A percentile compares a stretch with the other conserved stretches of the same genome.
phyloP scores from a whole-genome alignment of 108 stramenopile genomes.

The Nitzschia putrida region DNA sequence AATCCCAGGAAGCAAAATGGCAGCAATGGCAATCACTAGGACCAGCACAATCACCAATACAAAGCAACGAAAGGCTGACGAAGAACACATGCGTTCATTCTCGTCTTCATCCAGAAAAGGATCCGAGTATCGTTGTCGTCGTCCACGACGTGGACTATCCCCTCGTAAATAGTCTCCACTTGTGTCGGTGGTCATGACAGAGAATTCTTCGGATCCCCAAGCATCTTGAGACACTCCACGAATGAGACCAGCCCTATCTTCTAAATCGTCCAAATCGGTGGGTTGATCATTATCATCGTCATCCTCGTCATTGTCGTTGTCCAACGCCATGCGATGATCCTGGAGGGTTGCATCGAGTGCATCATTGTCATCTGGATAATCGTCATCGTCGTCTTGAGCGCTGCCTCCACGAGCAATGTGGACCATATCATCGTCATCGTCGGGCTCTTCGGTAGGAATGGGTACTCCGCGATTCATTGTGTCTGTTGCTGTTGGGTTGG shows the following conservation, averaged over 20 bases:
- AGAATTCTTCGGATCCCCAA: constrained; percentile 5
- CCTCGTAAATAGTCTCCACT: neutral
- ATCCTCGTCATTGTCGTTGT: neutral
- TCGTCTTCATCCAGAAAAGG: constrained; percentile 4
- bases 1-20: constrained; percentile 17
- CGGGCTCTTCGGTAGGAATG: constrained; percentile 16
- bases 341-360: neutral
- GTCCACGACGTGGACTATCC: neutral
- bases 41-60: constrained; percentile 5
- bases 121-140: neutral
- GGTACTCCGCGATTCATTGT: neutral
- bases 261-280: neutral
- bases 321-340: neutral
- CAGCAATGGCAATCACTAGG: constrained; percentile 16
- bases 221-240: neutral
- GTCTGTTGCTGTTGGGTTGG: neutral
- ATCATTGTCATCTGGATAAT: constrained; percentile 1
- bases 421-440: constrained; percentile 10
- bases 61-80: constrained; percentile 13
- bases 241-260: neutral
- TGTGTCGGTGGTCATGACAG: constrained; percentile 1
- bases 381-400: constrained; percentile 7
- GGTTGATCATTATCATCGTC: neutral
- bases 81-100: constrained; percentile 9
- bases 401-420: neutral